These are phyloP conservation scores for Tolypocladium album DNA, from an alignment of 2,329 filamentous ascomycete genomes.

Conservation along the genomic window DNA sequence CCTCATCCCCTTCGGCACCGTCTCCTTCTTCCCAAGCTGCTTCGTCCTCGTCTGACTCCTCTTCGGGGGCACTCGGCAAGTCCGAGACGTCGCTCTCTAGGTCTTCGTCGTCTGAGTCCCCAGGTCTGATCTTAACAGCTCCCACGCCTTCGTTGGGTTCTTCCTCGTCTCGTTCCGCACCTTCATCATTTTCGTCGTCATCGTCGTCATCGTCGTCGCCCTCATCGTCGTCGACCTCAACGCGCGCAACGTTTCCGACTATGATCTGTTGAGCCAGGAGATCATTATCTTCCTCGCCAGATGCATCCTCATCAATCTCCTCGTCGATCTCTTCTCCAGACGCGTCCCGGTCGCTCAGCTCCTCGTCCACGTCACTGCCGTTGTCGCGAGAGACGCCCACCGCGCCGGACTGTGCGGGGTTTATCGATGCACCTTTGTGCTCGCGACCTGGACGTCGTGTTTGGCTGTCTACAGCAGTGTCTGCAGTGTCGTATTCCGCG, in stretches of 20 bases:
- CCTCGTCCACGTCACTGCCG: slow-evolving; percentile 18
- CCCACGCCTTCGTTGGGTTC: slow-evolving; percentile 45
- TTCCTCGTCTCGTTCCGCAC: slow-evolving; percentile 19
- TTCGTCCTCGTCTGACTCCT: slow-evolving; percentile 5
- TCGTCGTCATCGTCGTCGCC: slow-evolving; percentile 23
- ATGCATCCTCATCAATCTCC: slow-evolving; percentile 30
- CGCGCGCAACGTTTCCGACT: slow-evolving; percentile 15
- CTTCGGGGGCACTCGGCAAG: slow-evolving; percentile 35
- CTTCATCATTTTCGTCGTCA: slow-evolving; percentile 21
- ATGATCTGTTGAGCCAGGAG: slow-evolving; percentile 15
- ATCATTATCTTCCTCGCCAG: slow-evolving; percentile 30
- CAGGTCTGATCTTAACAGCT: slow-evolving; percentile 45
- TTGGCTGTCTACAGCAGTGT: slow-evolving; percentile 18
- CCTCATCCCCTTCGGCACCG: slow-evolving; percentile 46
- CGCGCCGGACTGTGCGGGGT: not conserved
- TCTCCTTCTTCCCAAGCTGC: slow-evolving; percentile 43
- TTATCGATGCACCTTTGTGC: not conserved
- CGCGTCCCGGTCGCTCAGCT: slow-evolving; percentile 27
- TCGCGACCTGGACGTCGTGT: slow-evolving; percentile 11
- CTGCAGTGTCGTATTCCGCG: slow-evolving; percentile 28
- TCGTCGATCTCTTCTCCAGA: slow-evolving; percentile 26
- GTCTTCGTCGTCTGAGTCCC: slow-evolving; percentile 36
- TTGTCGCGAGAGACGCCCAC: slow-evolving; percentile 1
- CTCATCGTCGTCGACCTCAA: slow-evolving; percentile 20
- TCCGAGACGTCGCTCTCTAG: slow-evolving; percentile 38